These are phyloP conservation scores for Populus tremula DNA, from an alignment of 345 rosid species.

Conservation along the genomic window DNA sequence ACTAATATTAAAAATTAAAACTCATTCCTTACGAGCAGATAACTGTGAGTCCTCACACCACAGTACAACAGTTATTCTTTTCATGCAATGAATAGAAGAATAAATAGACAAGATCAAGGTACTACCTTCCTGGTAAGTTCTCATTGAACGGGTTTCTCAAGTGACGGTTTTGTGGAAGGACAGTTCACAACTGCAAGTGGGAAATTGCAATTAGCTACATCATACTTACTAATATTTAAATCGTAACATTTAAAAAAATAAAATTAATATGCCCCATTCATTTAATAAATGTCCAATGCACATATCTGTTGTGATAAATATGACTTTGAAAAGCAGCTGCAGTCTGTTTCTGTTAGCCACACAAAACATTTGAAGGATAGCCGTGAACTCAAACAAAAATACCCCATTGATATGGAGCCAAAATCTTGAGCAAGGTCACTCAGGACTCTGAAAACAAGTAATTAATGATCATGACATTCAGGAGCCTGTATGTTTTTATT, in stretches of 20 bases:
- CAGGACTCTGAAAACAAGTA: too few species aligned
- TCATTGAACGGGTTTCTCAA: slow-evolving; percentile 95
- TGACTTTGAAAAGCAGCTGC: neutral
- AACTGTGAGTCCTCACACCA: neutral
- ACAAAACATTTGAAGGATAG: neutral
- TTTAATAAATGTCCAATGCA: neutral
- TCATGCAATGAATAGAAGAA: neutral
- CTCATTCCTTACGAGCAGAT: neutral
- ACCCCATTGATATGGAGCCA: neutral
- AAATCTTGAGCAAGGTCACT: neutral
- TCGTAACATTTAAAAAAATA: neutral
- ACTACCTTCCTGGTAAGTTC: slow-evolving; percentile 93
- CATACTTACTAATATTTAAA: slow-evolving; percentile 2
- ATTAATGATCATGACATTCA: too few species aligned
- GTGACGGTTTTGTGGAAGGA: slow-evolving; percentile 96
- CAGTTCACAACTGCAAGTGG: slow-evolving; percentile 67
- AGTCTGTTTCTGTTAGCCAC: neutral
- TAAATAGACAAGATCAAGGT: neutral
- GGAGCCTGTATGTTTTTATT: too few species aligned
- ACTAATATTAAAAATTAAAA: too few species aligned
- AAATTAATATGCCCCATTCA: neutral
- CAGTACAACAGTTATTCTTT: too few species aligned
- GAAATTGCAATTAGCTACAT: slow-evolving; percentile 25
- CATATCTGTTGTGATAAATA: neutral
- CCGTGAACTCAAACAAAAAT: neutral